Conservation (phyloP, 306 rosid genomes). For the apple (Malus domestica) region DNA sequence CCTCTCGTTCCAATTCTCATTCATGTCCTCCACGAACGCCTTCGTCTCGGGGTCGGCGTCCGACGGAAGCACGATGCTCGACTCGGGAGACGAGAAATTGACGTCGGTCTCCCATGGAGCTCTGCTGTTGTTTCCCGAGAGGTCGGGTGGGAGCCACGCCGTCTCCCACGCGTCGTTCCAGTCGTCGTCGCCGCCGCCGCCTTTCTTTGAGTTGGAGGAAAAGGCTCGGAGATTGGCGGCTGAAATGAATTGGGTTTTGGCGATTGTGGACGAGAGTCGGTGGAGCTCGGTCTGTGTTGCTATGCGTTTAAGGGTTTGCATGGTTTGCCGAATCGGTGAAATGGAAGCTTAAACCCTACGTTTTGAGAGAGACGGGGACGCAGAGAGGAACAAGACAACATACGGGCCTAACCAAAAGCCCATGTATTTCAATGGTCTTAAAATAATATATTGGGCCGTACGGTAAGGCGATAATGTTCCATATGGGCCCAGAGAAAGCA, state of each 20-base stretch:
- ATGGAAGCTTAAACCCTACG: neutral
- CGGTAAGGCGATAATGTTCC: neutral
- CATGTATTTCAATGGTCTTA: neutral
- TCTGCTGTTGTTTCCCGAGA: constrained; percentile 34
- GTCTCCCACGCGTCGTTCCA: constrained; percentile 96
- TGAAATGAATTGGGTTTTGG: constrained; percentile 5
- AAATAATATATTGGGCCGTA: neutral
- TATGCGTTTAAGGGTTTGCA: constrained; percentile 47
- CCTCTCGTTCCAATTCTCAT: constrained; percentile 73
- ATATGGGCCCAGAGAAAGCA: neutral
- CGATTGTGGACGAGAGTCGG: neutral
- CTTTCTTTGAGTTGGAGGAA: constrained; percentile 26
- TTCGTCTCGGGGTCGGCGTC: constrained; percentile 65
- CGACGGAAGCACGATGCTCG: constrained; percentile 22
- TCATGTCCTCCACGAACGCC: constrained; percentile 90
- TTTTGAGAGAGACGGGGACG: neutral
- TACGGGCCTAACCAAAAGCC: neutral
- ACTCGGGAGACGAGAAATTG: constrained; percentile 38
- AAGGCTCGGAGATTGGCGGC: constrained; percentile 7
- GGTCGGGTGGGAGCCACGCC: constrained; percentile 88
- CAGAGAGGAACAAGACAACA: neutral
- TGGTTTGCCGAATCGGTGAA: neutral
- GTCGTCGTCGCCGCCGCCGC: constrained; percentile 41
- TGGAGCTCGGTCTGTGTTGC: constrained; percentile 13
- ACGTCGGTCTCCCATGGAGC: constrained; percentile 86